Base-by-base conservation (phyloP, 306 rosid genomes). In the Carpinus fangiana region DNA sequence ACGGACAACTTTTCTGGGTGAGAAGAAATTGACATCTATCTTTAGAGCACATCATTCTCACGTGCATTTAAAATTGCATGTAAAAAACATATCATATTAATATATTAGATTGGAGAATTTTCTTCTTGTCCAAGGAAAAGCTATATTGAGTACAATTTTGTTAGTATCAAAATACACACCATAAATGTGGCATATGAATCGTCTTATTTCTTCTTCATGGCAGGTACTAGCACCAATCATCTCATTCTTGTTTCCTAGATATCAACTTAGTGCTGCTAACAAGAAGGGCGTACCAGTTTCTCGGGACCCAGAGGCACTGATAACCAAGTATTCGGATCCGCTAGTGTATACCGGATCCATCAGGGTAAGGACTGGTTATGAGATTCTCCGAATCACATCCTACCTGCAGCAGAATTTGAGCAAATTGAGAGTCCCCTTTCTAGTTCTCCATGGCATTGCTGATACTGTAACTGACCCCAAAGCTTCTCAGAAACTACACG, bases 271-370 rank as follows among this genome's bases (percentile, higher is more conserved):
- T 46, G 79, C 87, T 12, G 98, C 98, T 47, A 86, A 90, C 50
- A 91, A 90, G 76, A 77, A 87, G 56, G 92, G 93, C 11, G 52
- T 54, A 28, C 88, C 84, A 0, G 99, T 93, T 23, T 87, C 88
- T 53, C 85, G 99, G 54, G 93, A 95, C 36, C 99, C 99, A 5
- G 90, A 85, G 46, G 99, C 98, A 55, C 78, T 95, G 28, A 60
- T 73, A 8, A 93, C 91, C 3, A 95, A 95, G 72, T 95, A 93
- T 82, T 91, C 99, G 1, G 99, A 95, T 13, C 98, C 99, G 0
- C 74, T 95, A 38, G 99, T 95, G 59, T 91, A 86, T 78, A 93
- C 96, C 0, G 98, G 96, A 70, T 70, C 91, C 12, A 87, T 92
- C 51, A 79, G 98, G 50, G 85, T 88, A 10, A 86, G 98, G 13